A percentile compares a stretch with the other conserved stretches of the same genome.
These are phyloP conservation scores for Nicotiana noctiflora DNA, from an alignment of 257 asterid genomes.

Conservation along the genomic window DNA sequence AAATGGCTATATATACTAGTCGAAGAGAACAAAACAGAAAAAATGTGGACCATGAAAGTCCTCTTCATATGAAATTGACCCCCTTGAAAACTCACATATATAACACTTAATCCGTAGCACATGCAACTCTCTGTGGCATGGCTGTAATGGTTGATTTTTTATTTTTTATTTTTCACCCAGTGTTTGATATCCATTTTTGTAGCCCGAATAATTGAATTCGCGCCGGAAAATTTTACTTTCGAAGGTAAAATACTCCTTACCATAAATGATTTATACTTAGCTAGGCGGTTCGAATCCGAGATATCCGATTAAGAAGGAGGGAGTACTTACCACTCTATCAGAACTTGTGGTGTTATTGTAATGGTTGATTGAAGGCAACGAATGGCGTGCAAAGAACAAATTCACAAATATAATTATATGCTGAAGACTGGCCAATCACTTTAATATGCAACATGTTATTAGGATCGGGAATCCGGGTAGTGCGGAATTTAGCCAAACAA, in stretches of 20 bases:
- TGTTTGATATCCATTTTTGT: no score
- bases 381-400: neutral
- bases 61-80: slow-evolving; percentile 20
- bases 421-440: neutral
- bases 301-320: no score
- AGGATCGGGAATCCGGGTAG: no score
- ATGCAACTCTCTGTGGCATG: neutral
- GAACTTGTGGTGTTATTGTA: no score
- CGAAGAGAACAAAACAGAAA: neutral
- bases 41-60: slow-evolving; percentile 24
- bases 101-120: neutral
- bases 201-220: no score
- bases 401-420: neutral
- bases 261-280: no score
- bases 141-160: neutral
- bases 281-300: fast-evolving
- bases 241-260: no score
- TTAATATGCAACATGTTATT: neutral
- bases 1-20: neutral
- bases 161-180: no score
- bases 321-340: no score
- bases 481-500: no score
- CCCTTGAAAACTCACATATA: neutral
- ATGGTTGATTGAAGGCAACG: neutral
- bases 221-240: fast-evolving